Conservation (phyloP, 129 eudicot genomes). For the Saussurea involucrata region DNA sequence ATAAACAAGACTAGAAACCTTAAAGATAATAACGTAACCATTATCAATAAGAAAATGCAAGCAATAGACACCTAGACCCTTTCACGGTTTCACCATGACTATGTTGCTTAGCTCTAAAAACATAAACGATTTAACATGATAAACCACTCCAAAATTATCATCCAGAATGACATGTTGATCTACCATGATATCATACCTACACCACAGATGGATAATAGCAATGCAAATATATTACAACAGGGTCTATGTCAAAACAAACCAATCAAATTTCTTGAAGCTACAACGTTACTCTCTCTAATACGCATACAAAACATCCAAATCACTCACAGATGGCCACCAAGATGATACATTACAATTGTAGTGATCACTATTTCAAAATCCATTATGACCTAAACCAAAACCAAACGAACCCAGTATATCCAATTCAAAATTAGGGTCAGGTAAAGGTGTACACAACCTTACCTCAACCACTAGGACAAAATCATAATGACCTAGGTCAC, state of each 20-base stretch:
- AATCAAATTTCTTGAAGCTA: background rate
- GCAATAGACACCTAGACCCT: background rate
- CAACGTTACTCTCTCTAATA: background rate
- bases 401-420: background rate
- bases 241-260: slow-evolving; percentile 4
- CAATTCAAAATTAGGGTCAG: background rate
- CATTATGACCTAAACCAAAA: background rate
- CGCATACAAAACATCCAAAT: background rate
- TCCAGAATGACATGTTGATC: background rate
- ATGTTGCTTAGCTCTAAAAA: background rate
- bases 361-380: background rate
- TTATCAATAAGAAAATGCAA: background rate
- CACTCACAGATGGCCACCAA: background rate
- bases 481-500: background rate
- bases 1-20: background rate
- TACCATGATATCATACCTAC: background rate
- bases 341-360: background rate
- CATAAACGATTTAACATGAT: background rate
- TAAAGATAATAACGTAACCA: background rate
- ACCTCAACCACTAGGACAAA: background rate
- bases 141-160: background rate
- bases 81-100: background rate
- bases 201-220: background rate
- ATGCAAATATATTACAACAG: background rate
- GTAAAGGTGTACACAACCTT: background rate